Percentiles rank a stretch among this genome's conserved stretches.
Evolutionary conservation across 2,329 filamentous ascomycete species (phyloP).

Genomic region (Xylariomycetidae sp.): DNA sequence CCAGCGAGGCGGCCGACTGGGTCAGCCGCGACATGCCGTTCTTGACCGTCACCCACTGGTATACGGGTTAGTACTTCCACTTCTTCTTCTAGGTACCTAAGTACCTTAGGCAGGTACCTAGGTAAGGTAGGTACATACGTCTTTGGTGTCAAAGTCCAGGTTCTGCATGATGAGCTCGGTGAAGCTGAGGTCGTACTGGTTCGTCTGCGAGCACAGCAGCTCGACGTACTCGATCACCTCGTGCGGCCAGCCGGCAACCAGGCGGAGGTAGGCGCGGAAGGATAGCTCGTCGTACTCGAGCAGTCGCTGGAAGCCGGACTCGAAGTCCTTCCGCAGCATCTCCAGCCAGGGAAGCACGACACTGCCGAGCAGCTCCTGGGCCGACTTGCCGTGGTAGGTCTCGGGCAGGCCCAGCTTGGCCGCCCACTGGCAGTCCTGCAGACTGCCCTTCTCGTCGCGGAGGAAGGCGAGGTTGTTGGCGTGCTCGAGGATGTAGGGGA

Average conservation of each 20-base stretch:
- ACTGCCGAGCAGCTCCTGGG: constrained; percentile 4
- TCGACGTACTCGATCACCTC: constrained; percentile 13
- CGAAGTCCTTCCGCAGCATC: constrained; percentile 7
- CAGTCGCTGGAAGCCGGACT: constrained; percentile 6
- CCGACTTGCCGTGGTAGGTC: constrained; percentile 3
- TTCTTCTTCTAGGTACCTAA: too few relatives aligned
- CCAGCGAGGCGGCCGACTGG: constrained; percentile 1
- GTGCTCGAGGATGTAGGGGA: constrained; percentile 8
- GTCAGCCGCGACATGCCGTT: constrained; percentile 5
- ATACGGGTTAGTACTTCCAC: too few relatives aligned
- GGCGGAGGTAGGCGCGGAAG: constrained; percentile 6
- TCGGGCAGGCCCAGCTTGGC: constrained; percentile 2
- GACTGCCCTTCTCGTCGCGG: background rate
- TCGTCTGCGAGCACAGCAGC: constrained; percentile 7
- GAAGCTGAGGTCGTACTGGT: constrained; percentile 10
- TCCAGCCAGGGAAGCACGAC: constrained; percentile 6
- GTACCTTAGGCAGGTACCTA: background rate
- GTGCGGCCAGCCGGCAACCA: constrained; percentile 5
- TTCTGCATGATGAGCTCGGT: constrained; percentile 10
- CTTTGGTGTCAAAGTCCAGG: constrained; percentile 7
- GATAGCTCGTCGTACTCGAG: constrained; percentile 8
- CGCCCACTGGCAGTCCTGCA: constrained; percentile 1
- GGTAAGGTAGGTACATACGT: background rate
- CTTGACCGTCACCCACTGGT: constrained; percentile 3
- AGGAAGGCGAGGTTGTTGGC: constrained; percentile 5